Evolutionary conservation across 371 early-diverging fungal species (phyloP).

Genomic region (Entomophthora muscae): DNA sequence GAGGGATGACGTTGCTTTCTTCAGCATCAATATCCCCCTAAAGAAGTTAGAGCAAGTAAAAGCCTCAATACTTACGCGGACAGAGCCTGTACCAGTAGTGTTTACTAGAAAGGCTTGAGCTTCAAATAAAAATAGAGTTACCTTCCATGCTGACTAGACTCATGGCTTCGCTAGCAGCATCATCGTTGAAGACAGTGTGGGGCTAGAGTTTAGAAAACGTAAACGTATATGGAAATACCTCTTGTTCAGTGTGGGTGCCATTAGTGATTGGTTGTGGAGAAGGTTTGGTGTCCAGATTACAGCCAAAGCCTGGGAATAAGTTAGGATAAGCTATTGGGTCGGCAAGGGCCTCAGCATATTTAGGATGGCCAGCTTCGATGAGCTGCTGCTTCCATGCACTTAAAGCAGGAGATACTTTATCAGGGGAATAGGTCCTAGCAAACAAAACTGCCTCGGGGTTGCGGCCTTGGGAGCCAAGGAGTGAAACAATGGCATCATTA

Average conservation of each 20-base stretch:
- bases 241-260: not conserved
- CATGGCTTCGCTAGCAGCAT: constrained; percentile 25
- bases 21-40: not conserved
- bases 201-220: constrained; percentile 10
- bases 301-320: constrained; percentile 59
- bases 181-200: constrained; percentile 12
- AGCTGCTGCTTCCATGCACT: constrained; percentile 60
- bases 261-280: constrained; percentile 23
- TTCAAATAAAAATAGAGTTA: constrained; percentile 2
- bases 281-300: constrained; percentile 12
- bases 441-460: constrained; percentile 92
- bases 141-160: constrained; percentile 35
- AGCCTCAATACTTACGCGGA: constrained; percentile 19
- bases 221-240: not conserved
- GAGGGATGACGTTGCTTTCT: not conserved
- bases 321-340: constrained; percentile 67
- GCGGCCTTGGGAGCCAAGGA: constrained; percentile 69
- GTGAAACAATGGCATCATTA: constrained; percentile 54
- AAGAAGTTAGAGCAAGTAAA: not conserved
- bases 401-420: constrained; percentile 36
- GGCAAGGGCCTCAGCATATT: constrained; percentile 76
- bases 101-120: constrained; percentile 22
- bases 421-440: constrained; percentile 78
- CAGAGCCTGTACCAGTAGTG: constrained; percentile 47
- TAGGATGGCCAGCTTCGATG: constrained; percentile 40